Evolutionary conservation across 2,329 filamentous ascomycete species (phyloP).

Genomic region (Boeremia lycopersici): DNA sequence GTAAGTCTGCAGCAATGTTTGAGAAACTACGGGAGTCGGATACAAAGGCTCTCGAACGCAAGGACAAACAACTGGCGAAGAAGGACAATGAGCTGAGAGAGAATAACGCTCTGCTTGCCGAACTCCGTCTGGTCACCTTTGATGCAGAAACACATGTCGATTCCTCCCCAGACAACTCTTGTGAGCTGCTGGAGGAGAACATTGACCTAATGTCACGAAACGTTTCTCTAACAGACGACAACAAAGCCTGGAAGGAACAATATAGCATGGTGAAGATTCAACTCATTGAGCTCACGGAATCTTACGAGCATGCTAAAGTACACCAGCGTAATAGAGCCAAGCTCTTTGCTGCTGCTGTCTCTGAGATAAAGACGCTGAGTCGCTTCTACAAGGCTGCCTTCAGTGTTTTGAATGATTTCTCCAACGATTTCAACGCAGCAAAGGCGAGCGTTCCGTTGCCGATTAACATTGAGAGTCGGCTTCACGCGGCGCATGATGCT

Average conservation of each 20-base stretch:
- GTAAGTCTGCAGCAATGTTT: background rate
- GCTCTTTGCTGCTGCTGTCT: background rate
- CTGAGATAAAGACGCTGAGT: constrained; percentile 7
- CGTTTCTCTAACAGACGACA: background rate
- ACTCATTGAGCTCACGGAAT: background rate
- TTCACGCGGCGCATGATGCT: constrained; percentile 3
- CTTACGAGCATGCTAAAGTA: background rate
- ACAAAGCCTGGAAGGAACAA: constrained; percentile 1
- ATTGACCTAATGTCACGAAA: background rate
- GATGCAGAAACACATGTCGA: background rate
- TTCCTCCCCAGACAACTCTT: background rate
- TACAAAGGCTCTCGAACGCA: background rate
- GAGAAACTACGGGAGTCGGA: constrained; percentile 1
- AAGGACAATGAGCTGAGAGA: background rate
- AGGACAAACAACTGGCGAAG: background rate
- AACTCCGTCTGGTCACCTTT: background rate
- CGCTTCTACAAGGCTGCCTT: constrained; percentile 1
- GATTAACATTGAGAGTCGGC: background rate
- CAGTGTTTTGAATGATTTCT: background rate
- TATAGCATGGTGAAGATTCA: background rate
- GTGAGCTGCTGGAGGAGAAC: background rate
- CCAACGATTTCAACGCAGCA: background rate
- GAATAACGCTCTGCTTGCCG: background rate
- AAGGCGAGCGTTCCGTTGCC: background rate
- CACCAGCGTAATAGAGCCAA: background rate